These are phyloP conservation scores for Castanopsis chinensis DNA, from an alignment of 306 rosid species.

Conservation along the genomic window DNA sequence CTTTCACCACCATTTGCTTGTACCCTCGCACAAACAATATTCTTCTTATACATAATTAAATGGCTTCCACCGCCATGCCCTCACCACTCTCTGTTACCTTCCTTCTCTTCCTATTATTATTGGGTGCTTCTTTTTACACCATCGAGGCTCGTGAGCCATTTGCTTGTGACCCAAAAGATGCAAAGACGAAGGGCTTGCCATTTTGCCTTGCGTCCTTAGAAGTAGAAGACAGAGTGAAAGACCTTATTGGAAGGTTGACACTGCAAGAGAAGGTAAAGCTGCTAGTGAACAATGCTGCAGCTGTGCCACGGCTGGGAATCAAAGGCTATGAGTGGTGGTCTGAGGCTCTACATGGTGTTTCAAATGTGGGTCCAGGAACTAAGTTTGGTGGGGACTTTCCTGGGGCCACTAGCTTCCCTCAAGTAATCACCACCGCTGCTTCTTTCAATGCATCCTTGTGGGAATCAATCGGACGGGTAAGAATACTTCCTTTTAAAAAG, in stretches of 20 bases:
- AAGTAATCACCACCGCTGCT: slow-evolving; percentile 94
- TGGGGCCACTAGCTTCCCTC: slow-evolving; percentile 88
- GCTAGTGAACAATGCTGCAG: slow-evolving; percentile 63
- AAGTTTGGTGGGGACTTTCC: slow-evolving; percentile 61
- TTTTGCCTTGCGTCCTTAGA: slow-evolving; percentile 48
- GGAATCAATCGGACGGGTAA: slow-evolving; percentile 93
- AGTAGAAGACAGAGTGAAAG: slow-evolving; percentile 59
- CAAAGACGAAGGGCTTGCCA: slow-evolving; percentile 27
- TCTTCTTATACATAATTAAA: slow-evolving; percentile 11
- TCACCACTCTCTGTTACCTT: background rate
- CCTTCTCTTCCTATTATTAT: slow-evolving; percentile 1
- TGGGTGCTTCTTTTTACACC: background rate
- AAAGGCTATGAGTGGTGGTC: slow-evolving; percentile 96
- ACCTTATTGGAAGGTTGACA: slow-evolving; percentile 67
- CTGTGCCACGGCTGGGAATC: slow-evolving; percentile 72
- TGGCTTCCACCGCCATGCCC: slow-evolving; percentile 23
- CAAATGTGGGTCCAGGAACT: slow-evolving; percentile 86
- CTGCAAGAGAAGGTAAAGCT: slow-evolving; percentile 69
- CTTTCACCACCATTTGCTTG: background rate
- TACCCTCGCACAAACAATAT: background rate
- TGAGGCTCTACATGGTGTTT: slow-evolving; percentile 95
- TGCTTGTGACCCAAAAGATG: slow-evolving; percentile 67
- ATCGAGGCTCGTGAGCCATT: slow-evolving; percentile 49
- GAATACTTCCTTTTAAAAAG: background rate
- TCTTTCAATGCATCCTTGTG: slow-evolving; percentile 84